phyloP scores from a whole-genome alignment of 1,139 yeast genomes.

The Candida gigantensis region DNA sequence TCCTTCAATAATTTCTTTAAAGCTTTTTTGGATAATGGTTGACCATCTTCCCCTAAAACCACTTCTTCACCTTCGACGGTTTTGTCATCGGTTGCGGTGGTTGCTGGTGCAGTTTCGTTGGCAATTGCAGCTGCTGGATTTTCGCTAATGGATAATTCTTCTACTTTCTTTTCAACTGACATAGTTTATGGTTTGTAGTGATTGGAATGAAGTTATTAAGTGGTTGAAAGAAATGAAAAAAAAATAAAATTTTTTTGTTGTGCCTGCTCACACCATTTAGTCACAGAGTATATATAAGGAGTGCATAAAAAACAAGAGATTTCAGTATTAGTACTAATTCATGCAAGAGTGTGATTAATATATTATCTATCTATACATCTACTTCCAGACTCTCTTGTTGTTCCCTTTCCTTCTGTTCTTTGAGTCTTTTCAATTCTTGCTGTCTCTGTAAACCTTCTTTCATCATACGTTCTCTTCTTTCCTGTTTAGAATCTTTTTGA shows the following conservation, averaged over 20 bases:
- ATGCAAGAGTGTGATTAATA: no score
- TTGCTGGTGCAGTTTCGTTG: slow-evolving; percentile 17
- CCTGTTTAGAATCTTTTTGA: slow-evolving; percentile 43
- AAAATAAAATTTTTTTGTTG: slow-evolving; percentile 8
- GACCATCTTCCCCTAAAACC: slow-evolving; percentile 79
- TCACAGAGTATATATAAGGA: neutral
- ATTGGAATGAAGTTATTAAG: slow-evolving; percentile 1
- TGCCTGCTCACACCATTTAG: neutral
- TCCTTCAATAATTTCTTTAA: slow-evolving; percentile 93
- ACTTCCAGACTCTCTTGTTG: no score
- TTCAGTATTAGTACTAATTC: no score
- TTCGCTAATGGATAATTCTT: slow-evolving; percentile 15
- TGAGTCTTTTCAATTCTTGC: slow-evolving; percentile 29
- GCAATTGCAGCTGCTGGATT: slow-evolving; percentile 15
- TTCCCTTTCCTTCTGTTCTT: no score
- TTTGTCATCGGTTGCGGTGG: neutral
- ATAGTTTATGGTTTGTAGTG: slow-evolving; percentile 9
- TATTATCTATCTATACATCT: no score
- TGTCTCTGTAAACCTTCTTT: slow-evolving; percentile 60
- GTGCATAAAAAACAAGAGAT: neutral
- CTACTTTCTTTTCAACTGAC: slow-evolving; percentile 16
- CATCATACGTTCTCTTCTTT: slow-evolving; percentile 59
- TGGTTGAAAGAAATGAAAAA: slow-evolving; percentile 1
- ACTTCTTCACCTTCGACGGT: slow-evolving; percentile 24
- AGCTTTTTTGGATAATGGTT: slow-evolving; percentile 93